phyloP scores from a whole-genome alignment of 2,329 filamentous ascomycete species.

The Verticillium zaregamsianum region DNA sequence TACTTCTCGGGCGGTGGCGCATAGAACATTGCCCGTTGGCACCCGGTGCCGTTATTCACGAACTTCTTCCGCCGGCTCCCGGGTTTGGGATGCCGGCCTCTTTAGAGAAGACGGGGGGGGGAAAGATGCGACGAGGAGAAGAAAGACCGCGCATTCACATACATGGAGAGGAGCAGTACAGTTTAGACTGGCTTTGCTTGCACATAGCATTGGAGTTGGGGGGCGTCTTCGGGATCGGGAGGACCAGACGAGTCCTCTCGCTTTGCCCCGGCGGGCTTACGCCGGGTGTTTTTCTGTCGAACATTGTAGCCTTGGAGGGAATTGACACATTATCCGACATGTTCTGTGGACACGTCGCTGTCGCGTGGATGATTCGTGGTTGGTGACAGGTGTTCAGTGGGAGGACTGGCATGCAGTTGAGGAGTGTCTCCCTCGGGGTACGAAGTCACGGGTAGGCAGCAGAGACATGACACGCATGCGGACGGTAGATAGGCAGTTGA shows the following conservation, averaged over 20 bases:
- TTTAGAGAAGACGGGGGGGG: not conserved
- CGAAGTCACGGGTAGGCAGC: not conserved
- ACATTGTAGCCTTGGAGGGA: not conserved
- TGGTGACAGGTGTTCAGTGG: not conserved
- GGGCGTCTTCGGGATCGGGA: not conserved
- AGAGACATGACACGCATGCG: not conserved
- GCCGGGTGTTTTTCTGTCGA: not conserved
- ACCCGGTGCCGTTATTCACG: not conserved
- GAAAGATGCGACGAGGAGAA: not conserved
- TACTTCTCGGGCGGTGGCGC: not conserved
- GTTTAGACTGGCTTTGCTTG: not conserved
- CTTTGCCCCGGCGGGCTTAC: not conserved
- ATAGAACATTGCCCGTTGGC: not conserved
- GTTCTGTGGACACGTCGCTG: not conserved
- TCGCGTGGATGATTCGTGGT: not conserved
- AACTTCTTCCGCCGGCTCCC: not conserved
- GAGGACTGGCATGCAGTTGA: no score
- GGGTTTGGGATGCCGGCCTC: not conserved
- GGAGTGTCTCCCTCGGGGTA: not conserved
- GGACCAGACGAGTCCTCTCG: not conserved
- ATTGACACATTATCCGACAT: not conserved
- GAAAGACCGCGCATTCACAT: not conserved
- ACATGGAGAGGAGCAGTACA: not conserved
- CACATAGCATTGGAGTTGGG: constrained; percentile 1
- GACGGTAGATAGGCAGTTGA: not conserved